These are phyloP conservation scores for Penicillium ochrochloron DNA, from an alignment of 495 filamentous ascomycete genomes.

Conservation along the genomic window DNA sequence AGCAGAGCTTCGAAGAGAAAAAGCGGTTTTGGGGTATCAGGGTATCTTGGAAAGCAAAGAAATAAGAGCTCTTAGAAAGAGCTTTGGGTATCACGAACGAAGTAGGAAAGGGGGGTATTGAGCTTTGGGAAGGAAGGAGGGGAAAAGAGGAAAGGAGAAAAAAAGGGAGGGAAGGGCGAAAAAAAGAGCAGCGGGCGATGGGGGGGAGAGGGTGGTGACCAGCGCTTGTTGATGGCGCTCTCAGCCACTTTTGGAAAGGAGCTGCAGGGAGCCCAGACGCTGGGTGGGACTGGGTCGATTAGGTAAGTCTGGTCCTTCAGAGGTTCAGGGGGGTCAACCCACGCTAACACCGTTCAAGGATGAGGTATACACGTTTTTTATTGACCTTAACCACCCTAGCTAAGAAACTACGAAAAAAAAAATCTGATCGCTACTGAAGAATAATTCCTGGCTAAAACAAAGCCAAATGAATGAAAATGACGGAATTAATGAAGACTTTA, in stretches of 20 bases:
- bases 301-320: slow-evolving; percentile 15
- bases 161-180: slow-evolving; percentile 36
- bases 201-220: slow-evolving; percentile 21
- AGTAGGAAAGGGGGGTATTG: slow-evolving; percentile 36
- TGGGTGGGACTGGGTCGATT: slow-evolving; percentile 23
- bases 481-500: neutral
- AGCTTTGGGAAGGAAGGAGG: slow-evolving; percentile 30
- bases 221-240: slow-evolving; percentile 35
- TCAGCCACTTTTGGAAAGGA: slow-evolving; percentile 40
- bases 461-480: neutral
- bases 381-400: neutral
- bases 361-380: slow-evolving; percentile 1
- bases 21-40: slow-evolving; percentile 37
- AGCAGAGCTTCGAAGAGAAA: slow-evolving; percentile 37
- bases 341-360: slow-evolving; percentile 3
- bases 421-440: neutral
- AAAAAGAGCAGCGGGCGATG: slow-evolving; percentile 34
- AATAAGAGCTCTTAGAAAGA: slow-evolving; percentile 46
- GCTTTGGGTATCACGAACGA: slow-evolving; percentile 55
- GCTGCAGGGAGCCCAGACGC: slow-evolving; percentile 48
- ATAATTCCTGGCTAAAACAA: slow-evolving; percentile 3
- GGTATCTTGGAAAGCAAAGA: slow-evolving; percentile 47
- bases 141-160: slow-evolving; percentile 33
- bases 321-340: neutral
- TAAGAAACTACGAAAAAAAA: slow-evolving; percentile 15